phyloP scores from a whole-genome alignment of 2,329 filamentous ascomycete genomes.

The Microsporum audouinii region DNA sequence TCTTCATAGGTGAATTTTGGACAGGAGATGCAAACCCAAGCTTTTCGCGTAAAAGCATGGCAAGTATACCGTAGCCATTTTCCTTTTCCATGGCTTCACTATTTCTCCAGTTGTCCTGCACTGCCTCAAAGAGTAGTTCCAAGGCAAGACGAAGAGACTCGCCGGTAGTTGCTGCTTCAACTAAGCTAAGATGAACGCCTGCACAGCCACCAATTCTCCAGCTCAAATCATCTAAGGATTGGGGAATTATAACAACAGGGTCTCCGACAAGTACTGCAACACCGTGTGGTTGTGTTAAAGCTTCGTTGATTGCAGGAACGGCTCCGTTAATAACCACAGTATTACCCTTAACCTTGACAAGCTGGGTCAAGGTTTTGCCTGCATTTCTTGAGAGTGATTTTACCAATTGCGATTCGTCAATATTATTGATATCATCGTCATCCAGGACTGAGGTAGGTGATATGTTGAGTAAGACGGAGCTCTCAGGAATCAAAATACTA shows the following conservation, averaged over 20 bases:
- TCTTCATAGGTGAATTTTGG: constrained; percentile 33
- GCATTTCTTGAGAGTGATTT: constrained; percentile 64
- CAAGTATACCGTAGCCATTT: constrained; percentile 82
- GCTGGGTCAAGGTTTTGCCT: constrained; percentile 53
- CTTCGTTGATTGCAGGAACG: constrained; percentile 76
- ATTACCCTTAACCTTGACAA: constrained; percentile 62
- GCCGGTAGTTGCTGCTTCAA: constrained; percentile 62
- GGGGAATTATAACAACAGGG: constrained; percentile 69
- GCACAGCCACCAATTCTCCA: constrained; percentile 92
- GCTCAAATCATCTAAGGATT: constrained; percentile 76
- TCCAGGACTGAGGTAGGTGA: constrained; percentile 69
- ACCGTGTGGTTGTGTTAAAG: constrained; percentile 68
- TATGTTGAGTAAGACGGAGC: constrained; percentile 69
- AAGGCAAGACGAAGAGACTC: constrained; percentile 65
- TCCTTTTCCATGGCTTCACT: constrained; percentile 97
- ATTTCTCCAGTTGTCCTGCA: constrained; percentile 88
- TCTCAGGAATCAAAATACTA: constrained; percentile 68
- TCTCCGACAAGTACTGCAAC: constrained; percentile 72
- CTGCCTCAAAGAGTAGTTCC: constrained; percentile 72
- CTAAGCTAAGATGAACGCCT: constrained; percentile 68
- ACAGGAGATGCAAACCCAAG: constrained; percentile 36
- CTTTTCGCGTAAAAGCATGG: constrained; percentile 72
- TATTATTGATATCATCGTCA: constrained; percentile 61
- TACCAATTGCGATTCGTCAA: constrained; percentile 62
- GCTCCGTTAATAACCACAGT: constrained; percentile 80